A percentile compares a stretch with the other conserved stretches of the same genome.
These are phyloP conservation scores for Comarum palustre DNA, from an alignment of 306 rosid genomes.

Conservation along the genomic window DNA sequence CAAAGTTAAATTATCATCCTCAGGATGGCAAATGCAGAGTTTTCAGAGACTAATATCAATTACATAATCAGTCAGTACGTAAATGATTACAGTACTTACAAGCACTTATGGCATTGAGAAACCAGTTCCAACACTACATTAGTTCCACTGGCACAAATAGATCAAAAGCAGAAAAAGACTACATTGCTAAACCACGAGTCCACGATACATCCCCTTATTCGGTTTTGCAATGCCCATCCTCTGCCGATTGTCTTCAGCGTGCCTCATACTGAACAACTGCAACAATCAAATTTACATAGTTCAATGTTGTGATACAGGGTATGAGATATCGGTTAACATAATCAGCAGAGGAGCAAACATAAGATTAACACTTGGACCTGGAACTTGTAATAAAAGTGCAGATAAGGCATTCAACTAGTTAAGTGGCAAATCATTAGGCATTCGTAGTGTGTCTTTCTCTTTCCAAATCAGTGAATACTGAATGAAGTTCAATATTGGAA, in stretches of 20 bases:
- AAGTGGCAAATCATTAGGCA: neutral
- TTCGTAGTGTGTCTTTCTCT: neutral
- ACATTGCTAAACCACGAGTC: neutral
- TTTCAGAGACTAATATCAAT: neutral
- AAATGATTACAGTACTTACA: neutral
- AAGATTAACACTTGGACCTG: neutral
- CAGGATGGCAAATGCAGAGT: neutral
- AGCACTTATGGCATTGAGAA: neutral
- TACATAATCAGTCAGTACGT: neutral
- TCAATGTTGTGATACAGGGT: neutral
- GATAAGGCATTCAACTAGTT: neutral
- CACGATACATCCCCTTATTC: neutral
- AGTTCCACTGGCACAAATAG: neutral
- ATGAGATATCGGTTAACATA: neutral
- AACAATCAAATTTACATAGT: neutral
- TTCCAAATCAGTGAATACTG: neutral
- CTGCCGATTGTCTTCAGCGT: neutral
- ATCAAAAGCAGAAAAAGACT: neutral
- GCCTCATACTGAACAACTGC: slow-evolving; percentile 22
- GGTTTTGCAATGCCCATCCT: neutral
- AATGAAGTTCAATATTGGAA: neutral
- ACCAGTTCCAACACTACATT: neutral
- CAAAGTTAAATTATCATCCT: neutral
- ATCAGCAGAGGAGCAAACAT: neutral
- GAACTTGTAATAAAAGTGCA: neutral